A percentile compares a stretch with the other conserved stretches of the same genome.
Conservation (phyloP, 78 protist species). For the Dictyostelium brefeldianum region DNA sequence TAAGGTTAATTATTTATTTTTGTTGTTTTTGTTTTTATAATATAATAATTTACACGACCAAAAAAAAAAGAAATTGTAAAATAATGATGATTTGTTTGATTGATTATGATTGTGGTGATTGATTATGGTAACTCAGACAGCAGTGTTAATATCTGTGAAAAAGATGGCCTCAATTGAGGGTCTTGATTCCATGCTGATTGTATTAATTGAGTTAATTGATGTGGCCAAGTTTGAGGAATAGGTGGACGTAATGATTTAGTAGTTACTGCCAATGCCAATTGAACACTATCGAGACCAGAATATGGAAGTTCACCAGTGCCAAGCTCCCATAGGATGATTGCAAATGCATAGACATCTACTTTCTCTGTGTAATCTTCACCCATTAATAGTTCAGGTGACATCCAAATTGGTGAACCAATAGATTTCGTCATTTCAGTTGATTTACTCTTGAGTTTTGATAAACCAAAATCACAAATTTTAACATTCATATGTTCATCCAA, state of each 20-base stretch:
- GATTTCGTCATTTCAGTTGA: slow-evolving; percentile 64
- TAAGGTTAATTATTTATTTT: too few species aligned
- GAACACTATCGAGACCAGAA: slow-evolving; percentile 54
- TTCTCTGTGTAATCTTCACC: slow-evolving; percentile 82
- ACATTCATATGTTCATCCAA: slow-evolving; percentile 76
- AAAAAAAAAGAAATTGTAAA: too few species aligned
- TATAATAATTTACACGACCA: too few species aligned
- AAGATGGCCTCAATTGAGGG: slow-evolving; percentile 65
- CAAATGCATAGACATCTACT: slow-evolving; percentile 78
- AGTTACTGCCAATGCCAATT: slow-evolving; percentile 71
- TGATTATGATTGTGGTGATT: too few species aligned
- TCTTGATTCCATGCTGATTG: slow-evolving; percentile 79
- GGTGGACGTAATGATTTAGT: slow-evolving; percentile 65
- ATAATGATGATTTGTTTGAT: too few species aligned
- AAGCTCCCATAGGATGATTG: slow-evolving; percentile 90
- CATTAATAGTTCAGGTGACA: slow-evolving; percentile 75
- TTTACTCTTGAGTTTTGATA: slow-evolving; percentile 56
- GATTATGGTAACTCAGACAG: too few species aligned
- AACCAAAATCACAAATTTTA: slow-evolving; percentile 87
- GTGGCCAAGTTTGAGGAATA: slow-evolving; percentile 60
- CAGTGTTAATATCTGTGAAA: slow-evolving; percentile 56
- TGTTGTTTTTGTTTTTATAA: too few species aligned
- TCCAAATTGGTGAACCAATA: slow-evolving; percentile 82
- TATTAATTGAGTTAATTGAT: slow-evolving; percentile 31
- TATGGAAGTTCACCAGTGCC: slow-evolving; percentile 85